These are phyloP conservation scores for Potentilla sterilis DNA, from an alignment of 306 rosid genomes.

Conservation along the genomic window DNA sequence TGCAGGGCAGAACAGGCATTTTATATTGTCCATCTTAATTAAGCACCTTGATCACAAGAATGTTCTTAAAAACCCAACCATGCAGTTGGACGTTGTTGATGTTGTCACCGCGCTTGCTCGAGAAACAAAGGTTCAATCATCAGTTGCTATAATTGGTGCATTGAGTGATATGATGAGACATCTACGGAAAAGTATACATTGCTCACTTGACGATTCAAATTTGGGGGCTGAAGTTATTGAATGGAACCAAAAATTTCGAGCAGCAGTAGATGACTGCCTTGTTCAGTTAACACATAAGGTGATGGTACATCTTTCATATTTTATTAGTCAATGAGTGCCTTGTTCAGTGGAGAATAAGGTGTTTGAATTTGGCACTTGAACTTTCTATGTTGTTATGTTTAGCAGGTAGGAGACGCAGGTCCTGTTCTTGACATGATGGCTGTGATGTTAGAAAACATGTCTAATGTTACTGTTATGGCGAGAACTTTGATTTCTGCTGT, in stretches of 20 bases:
- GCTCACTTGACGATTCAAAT: slow-evolving; percentile 33
- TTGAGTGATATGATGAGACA: slow-evolving; percentile 35
- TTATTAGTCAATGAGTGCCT: not conserved
- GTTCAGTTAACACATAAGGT: slow-evolving; percentile 32
- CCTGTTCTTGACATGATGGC: slow-evolving; percentile 34
- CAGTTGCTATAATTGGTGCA: slow-evolving; percentile 58
- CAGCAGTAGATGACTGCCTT: slow-evolving; percentile 30
- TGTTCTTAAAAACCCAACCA: slow-evolving; percentile 28
- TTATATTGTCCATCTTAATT: slow-evolving; percentile 28
- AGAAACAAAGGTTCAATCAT: slow-evolving; percentile 27
- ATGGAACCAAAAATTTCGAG: slow-evolving; percentile 25
- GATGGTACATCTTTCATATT: not conserved
- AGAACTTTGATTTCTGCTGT: slow-evolving; percentile 39
- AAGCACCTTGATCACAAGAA: slow-evolving; percentile 36
- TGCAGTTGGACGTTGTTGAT: slow-evolving; percentile 30
- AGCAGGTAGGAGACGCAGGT: slow-evolving; percentile 29
- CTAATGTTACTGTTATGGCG: slow-evolving; percentile 28
- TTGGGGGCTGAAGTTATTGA: slow-evolving; percentile 28
- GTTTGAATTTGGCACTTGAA: not conserved
- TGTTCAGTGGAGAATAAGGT: not conserved
- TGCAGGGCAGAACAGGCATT: slow-evolving; percentile 27
- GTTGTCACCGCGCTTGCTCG: slow-evolving; percentile 26
- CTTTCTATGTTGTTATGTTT: not conserved
- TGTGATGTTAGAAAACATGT: slow-evolving; percentile 30
- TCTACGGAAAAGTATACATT: slow-evolving; percentile 32